Evolutionary conservation across 495 filamentous ascomycete genomes (phyloP).

Genomic region (Aspergillus nidulans): DNA sequence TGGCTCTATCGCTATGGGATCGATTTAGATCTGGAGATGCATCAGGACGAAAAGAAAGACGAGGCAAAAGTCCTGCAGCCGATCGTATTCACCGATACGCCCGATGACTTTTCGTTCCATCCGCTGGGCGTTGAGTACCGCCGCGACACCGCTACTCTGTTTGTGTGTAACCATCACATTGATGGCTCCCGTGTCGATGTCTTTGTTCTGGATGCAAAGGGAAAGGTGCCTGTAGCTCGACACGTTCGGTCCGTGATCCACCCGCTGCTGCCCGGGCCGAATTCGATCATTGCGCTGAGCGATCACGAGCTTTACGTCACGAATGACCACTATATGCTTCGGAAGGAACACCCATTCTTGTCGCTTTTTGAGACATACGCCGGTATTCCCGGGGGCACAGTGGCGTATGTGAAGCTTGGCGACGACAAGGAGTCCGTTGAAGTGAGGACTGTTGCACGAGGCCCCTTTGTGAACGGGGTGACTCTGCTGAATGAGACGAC

Average conservation of each 20-base stretch:
- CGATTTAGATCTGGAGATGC: slow-evolving; percentile 11
- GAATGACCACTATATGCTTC: slow-evolving; percentile 45
- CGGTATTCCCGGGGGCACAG: slow-evolving; percentile 27
- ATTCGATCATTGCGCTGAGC: slow-evolving; percentile 41
- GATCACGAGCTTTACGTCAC: slow-evolving; percentile 46
- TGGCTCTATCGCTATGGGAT: slow-evolving; percentile 34
- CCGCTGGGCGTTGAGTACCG: slow-evolving; percentile 43
- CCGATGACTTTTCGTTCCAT: slow-evolving; percentile 32
- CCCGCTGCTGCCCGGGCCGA: slow-evolving; percentile 41
- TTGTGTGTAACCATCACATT: slow-evolving; percentile 23
- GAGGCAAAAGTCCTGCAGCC: neutral
- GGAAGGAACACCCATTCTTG: slow-evolving; percentile 14
- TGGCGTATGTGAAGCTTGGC: slow-evolving; percentile 36
- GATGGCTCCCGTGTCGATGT: slow-evolving; percentile 44
- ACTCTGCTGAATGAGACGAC: slow-evolving; percentile 29
- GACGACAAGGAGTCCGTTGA: neutral
- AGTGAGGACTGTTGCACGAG: slow-evolving; percentile 4
- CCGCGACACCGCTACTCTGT: slow-evolving; percentile 28
- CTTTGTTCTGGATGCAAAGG: slow-evolving; percentile 38
- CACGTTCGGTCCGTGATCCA: slow-evolving; percentile 24
- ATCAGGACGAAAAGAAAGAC: no score
- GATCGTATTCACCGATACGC: slow-evolving; percentile 29
- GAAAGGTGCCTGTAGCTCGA: slow-evolving; percentile 18
- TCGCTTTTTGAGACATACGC: slow-evolving; percentile 32
- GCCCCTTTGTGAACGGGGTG: slow-evolving; percentile 33